Percentiles rank a stretch among this genome's conserved stretches.
phyloP scores from a whole-genome alignment of 2,329 filamentous ascomycete genomes.

The Fusarium sp. region DNA sequence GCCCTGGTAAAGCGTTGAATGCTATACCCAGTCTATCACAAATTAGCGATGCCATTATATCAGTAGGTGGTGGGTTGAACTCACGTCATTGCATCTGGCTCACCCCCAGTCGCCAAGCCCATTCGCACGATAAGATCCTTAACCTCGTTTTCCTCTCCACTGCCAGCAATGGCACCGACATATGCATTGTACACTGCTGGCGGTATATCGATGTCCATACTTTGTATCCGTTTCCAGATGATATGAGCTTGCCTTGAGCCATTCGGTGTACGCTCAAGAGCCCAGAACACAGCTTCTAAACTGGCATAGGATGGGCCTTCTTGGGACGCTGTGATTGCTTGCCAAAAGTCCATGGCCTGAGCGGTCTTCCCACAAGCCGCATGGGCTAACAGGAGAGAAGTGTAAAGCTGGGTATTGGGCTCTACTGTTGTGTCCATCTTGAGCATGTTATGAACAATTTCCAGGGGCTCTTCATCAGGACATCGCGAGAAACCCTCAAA shows the following conservation, averaged over 20 bases:
- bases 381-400: conserved; percentile 89
- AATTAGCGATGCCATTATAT: conserved; percentile 26
- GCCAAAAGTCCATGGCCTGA: conserved; percentile 83
- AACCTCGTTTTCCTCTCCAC: conserved; percentile 76
- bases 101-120: conserved; percentile 73
- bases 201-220: conserved; percentile 84
- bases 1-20: conserved; percentile 78
- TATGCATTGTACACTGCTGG: conserved; percentile 81
- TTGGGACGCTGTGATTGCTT: conserved; percentile 81
- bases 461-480: conserved; percentile 70
- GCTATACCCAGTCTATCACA: conserved; percentile 75
- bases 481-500: conserved; percentile 79
- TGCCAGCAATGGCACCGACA: conserved; percentile 79
- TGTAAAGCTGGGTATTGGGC: conserved; percentile 80
- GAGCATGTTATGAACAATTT: conserved; percentile 89
- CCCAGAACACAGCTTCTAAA: conserved; percentile 83
- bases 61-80: conserved; percentile 52
- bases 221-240: conserved; percentile 78
- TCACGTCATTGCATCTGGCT: conserved; percentile 78
- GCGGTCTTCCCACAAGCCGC: conserved; percentile 74
- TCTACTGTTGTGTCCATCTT: conserved; percentile 90
- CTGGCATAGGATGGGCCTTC: conserved; percentile 89
- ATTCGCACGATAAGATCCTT: conserved; percentile 75
- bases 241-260: conserved; percentile 71
- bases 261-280: conserved; percentile 74